phyloP scores from a whole-genome alignment of 2,329 filamentous ascomycete genomes.

The Neofusicoccum cordaticola region DNA sequence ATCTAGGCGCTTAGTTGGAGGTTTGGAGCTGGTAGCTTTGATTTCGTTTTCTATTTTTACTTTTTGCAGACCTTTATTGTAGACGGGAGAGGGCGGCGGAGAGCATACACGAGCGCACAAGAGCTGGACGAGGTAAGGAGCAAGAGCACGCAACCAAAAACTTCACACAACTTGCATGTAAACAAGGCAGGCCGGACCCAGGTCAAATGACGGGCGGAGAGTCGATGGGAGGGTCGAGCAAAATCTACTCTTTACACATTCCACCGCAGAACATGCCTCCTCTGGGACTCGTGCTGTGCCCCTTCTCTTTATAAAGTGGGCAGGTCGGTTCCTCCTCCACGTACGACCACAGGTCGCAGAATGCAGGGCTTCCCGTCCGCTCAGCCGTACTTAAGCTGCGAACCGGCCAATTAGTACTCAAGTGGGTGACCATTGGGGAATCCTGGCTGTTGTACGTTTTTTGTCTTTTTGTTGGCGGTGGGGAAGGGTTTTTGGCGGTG shows the following conservation, averaged over 20 bases:
- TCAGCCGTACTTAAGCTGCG: background rate
- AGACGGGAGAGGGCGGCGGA: background rate
- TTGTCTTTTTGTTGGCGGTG: conserved; percentile 11
- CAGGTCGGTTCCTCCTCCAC: background rate
- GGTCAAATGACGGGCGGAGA: no score
- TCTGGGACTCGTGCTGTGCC: no score
- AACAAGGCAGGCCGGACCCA: no score
- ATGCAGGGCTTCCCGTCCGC: background rate
- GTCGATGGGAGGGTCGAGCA: no score
- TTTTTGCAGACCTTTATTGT: no score
- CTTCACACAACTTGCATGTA: background rate
- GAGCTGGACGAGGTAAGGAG: background rate
- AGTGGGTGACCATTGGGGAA: conserved; percentile 18
- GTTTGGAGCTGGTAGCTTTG: no score
- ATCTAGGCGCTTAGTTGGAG: no score
- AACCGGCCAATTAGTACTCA: conserved; percentile 16
- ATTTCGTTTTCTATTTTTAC: no score
- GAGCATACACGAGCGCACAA: background rate
- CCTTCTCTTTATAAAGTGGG: no score
- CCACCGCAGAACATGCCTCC: no score
- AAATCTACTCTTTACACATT: no score
- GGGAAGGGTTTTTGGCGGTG: background rate
- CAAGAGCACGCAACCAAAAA: background rate
- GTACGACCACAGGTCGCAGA: conserved; percentile 15
- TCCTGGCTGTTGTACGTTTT: conserved; percentile 17